These are phyloP conservation scores for Myriosclerotinia curreyana DNA, from an alignment of 2,329 filamentous ascomycete species.

Conservation along the genomic window DNA sequence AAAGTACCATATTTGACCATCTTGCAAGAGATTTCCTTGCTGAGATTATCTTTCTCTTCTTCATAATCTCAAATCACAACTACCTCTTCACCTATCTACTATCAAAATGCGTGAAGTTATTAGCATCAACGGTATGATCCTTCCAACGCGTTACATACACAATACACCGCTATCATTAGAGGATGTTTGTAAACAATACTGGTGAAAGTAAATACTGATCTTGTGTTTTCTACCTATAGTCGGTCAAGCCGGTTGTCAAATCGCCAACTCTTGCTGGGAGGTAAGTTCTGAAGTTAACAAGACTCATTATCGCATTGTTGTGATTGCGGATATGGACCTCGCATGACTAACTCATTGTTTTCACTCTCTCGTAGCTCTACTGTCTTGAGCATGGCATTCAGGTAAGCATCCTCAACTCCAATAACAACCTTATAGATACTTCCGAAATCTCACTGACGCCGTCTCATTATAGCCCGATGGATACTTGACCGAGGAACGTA, in stretches of 20 bases:
- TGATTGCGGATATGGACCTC: not conserved
- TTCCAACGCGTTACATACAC: slow-evolving; percentile 34
- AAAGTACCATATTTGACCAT: slow-evolving; percentile 25
- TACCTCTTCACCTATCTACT: slow-evolving; percentile 30
- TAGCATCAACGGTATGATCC: slow-evolving; percentile 86
- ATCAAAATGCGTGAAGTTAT: slow-evolving; percentile 96
- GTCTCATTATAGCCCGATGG: slow-evolving; percentile 74
- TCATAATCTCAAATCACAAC: slow-evolving; percentile 13
- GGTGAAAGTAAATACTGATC: slow-evolving; percentile 28
- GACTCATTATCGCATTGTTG: slow-evolving; percentile 25
- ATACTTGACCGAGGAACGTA: slow-evolving; percentile 97
- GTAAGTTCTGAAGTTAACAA: slow-evolving; percentile 57
- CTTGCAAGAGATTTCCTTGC: slow-evolving; percentile 23
- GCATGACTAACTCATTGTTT: slow-evolving; percentile 34
- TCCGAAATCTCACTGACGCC: slow-evolving; percentile 38
- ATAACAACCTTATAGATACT: not conserved
- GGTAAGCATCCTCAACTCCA: slow-evolving; percentile 56
- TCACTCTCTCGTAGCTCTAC: slow-evolving; percentile 70
- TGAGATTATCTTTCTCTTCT: slow-evolving; percentile 22
- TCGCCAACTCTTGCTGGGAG: slow-evolving; percentile 99
- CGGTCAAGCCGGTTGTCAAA: slow-evolving; percentile 99
- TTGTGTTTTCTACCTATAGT: slow-evolving; percentile 56
- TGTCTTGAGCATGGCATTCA: slow-evolving; percentile 99
- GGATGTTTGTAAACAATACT: slow-evolving; percentile 28
- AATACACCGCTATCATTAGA: slow-evolving; percentile 43